phyloP scores from a whole-genome alignment of 2,329 filamentous ascomycete species.

The Colletotrichum higginsianum region DNA sequence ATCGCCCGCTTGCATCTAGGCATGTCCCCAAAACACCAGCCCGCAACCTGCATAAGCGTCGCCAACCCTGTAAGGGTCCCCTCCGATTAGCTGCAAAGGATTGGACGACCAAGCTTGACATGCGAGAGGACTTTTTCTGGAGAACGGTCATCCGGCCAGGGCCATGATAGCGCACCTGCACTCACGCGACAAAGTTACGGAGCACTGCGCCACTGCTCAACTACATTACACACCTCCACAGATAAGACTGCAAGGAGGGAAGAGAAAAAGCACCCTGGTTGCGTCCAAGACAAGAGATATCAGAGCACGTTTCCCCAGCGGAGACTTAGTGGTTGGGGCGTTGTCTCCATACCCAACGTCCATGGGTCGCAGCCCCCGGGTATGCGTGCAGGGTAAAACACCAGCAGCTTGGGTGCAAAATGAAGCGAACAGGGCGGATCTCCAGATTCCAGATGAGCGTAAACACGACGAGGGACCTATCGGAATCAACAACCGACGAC shows the following conservation, averaged over 20 bases:
- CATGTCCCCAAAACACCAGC: constrained; percentile 35
- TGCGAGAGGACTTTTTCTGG: constrained; percentile 23
- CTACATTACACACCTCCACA: constrained; percentile 27
- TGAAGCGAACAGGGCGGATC: constrained; percentile 11
- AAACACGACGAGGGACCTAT: neutral
- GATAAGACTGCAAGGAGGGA: constrained; percentile 6
- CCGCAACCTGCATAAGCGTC: constrained; percentile 42
- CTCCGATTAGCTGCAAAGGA: constrained; percentile 33
- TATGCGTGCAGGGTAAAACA: constrained; percentile 31
- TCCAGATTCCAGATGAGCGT: constrained; percentile 24
- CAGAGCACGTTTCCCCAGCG: neutral
- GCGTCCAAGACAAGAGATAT: constrained; percentile 20
- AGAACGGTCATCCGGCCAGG: constrained; percentile 4
- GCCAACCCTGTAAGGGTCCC: constrained; percentile 32
- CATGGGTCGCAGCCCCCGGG: neutral
- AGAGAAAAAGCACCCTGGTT: neutral
- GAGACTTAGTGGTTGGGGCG: constrained; percentile 1
- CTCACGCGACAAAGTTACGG: constrained; percentile 33
- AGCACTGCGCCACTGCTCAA: constrained; percentile 28
- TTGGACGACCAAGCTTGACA: constrained; percentile 27
- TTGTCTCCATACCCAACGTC: neutral
- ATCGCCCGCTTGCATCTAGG: constrained; percentile 36
- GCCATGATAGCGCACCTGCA: constrained; percentile 2
- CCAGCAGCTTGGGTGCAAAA: constrained; percentile 22
- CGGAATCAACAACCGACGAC: constrained; percentile 19